Evolutionary conservation across 148 eudicot species (phyloP), one percentile per base, ranked within the genome.

Genomic region (Tetragonia tetragonoides): DNA sequence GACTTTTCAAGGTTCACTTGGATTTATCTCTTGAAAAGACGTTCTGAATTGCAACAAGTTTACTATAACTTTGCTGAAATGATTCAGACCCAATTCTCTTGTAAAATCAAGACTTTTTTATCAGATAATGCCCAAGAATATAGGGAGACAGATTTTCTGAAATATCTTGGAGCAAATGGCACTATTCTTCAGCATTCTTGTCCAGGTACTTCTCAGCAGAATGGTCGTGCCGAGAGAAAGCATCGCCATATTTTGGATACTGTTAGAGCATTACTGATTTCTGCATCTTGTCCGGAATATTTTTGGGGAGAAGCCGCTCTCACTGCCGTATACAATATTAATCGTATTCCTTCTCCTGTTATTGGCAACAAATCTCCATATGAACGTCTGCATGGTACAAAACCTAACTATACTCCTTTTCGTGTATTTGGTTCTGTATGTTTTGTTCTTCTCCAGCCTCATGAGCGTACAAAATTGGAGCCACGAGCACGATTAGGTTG

Each of bases 91-190:
- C 34, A 28, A 28, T 28, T 28, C 34, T 28, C 34, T 28, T 28
- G 34, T 28, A 28, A 28, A 28, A 65, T 79, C 0, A 79, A 73
- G 5, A 21, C 14, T 6, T 66, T 73, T 65, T 11, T 20, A 4
- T 16, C 15, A 7, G 46, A 79, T 28, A 79, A 79, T 73, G 67
- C 66, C 1, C 40, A 46, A 51, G 77, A 79, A 46, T 79, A 73
- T 5, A 53, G 40, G 10, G 73, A 73, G 12, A 65, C 41, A 7
- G 37, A 12, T 6, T 65, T 79, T 51, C 7, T 49, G 49, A 14
- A 23, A 2, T 72, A 51, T 17, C 56, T 76, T 53, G 56, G 54
- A 0, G 7, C 10, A 0, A 40, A 81, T 49, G 83, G 72, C 0
- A 81, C 73, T 0, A 3, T 71, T 2, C 40, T 37, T 53, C 71